Evolutionary conservation across 1,284 basidiomycete species (phyloP), one percentile per base, ranked within the genome.

Genomic region (Tilletia horrida): DNA sequence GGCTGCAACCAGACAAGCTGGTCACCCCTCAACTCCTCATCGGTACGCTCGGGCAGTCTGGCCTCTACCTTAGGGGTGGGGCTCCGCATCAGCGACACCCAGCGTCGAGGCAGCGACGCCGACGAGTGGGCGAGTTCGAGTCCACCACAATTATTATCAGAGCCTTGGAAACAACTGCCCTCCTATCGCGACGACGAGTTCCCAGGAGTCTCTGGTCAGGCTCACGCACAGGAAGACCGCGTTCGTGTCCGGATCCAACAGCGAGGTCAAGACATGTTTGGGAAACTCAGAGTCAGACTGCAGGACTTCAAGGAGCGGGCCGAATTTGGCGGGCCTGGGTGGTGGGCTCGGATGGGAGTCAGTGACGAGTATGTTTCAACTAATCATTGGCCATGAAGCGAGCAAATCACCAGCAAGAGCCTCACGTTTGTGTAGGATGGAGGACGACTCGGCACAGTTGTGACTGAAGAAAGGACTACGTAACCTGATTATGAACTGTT

Each of bases 261-360:
- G 55, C 55, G 55, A 25, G 55, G 55, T 16, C 55, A 59, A 35
- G 55, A 59, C 13, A 29, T 59, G 18, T 29, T 31, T 21, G 55
- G 55, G 2, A 59, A 59, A 21, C 55, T 59, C 25, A 11, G 29
- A 4, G 16, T 18, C 29, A 25, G 55, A 16, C 31, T 59, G 18
- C 55, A 59, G 31, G 55, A 59, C 55, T 59, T 59, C 18, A 11
- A 29, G 8, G 55, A 59, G 55, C 55, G 55, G 29, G 55, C 55
- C 3, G 29, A 59, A 16, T 59, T 35, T 21, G 29, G 55, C 23
- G 55, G 25, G 29, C 55, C 55, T 25, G 55, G 55, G 11, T 35
- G 27, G 14, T 59, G 55, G 55, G 55, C 55, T 7, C 16, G 27
- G 14, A 59, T 59, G 55, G 55, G 55, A 31, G 29, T 59, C n/a